Conservation (phyloP, 345 rosid genomes). For the Carallia brachiata region DNA sequence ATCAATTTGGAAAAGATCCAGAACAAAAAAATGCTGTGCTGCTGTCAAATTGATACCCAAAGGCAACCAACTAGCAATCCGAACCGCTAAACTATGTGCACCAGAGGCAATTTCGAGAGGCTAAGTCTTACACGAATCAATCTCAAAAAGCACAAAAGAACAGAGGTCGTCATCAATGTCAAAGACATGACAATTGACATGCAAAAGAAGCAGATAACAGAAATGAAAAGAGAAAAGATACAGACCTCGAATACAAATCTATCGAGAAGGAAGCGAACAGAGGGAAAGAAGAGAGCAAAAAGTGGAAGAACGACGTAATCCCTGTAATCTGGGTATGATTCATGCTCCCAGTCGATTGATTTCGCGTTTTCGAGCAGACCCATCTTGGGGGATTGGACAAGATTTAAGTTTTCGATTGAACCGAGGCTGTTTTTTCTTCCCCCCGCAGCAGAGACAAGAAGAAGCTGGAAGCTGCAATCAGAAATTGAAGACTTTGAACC, state of each 20-base stretch:
- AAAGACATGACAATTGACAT: no score
- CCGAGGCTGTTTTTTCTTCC: slow-evolving; percentile 3
- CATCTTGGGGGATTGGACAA: slow-evolving; percentile 34
- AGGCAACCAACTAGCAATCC: not conserved
- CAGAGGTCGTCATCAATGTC: not conserved
- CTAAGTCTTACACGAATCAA: slow-evolving; percentile 11
- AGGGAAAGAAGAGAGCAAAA: slow-evolving; percentile 71
- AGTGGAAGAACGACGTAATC: slow-evolving; percentile 72
- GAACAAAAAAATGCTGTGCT: no score
- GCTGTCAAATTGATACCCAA: no score
- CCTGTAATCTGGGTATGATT: slow-evolving; percentile 73
- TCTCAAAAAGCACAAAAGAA: not conserved
- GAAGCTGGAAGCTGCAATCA: not conserved
- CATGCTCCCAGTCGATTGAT: slow-evolving; percentile 68
- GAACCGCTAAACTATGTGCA: not conserved
- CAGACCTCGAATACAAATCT: slow-evolving; percentile 84
- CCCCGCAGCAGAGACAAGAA: slow-evolving; percentile 18
- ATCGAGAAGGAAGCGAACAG: slow-evolving; percentile 76
- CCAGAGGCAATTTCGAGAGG: not conserved
- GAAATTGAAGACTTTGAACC: not conserved
- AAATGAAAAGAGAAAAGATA: not conserved
- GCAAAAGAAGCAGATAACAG: not conserved
- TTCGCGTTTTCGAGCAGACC: slow-evolving; percentile 46
- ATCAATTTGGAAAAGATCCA: no score
- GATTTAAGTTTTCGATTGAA: slow-evolving; percentile 8